Conservation (phyloP, 2,329 filamentous ascomycete species). For the Colletotrichum endophyticum region DNA sequence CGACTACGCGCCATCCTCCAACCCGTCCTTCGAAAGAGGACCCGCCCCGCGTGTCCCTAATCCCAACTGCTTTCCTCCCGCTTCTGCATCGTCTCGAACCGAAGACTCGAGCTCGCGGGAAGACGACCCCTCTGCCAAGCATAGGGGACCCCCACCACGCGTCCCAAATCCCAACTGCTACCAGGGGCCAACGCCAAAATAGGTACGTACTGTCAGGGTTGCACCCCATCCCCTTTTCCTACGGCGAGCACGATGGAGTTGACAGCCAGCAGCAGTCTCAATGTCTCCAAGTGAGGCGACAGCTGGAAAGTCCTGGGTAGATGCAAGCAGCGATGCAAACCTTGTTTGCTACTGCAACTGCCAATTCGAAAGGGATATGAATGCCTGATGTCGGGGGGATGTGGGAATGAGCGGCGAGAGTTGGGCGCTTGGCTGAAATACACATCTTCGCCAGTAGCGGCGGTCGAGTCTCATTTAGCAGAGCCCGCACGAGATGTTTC, state of each 20-base stretch:
- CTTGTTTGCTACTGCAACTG: neutral
- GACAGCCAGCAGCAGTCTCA: neutral
- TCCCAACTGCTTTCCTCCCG: neutral
- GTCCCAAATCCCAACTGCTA: neutral
- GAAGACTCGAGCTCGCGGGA: neutral
- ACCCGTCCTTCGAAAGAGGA: neutral
- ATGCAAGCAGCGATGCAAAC: neutral
- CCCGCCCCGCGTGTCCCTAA: neutral
- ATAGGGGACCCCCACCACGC: neutral
- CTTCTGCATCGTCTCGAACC: neutral
- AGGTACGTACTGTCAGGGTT: neutral
- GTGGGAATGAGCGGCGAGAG: neutral
- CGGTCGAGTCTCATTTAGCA: neutral
- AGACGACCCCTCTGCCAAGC: neutral
- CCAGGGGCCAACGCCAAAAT: neutral
- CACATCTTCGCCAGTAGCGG: neutral
- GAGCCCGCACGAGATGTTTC: neutral
- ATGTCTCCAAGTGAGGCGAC: neutral
- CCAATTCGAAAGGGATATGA: neutral
- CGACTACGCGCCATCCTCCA: neutral
- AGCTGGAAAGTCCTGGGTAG: neutral
- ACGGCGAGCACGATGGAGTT: neutral
- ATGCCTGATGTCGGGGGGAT: neutral
- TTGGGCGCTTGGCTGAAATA: neutral
- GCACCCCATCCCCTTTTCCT: neutral